Evolutionary conservation across 257 asterid genomes (phyloP), one percentile per base, ranked within the genome.

Genomic region (Salvia hispanica): DNA sequence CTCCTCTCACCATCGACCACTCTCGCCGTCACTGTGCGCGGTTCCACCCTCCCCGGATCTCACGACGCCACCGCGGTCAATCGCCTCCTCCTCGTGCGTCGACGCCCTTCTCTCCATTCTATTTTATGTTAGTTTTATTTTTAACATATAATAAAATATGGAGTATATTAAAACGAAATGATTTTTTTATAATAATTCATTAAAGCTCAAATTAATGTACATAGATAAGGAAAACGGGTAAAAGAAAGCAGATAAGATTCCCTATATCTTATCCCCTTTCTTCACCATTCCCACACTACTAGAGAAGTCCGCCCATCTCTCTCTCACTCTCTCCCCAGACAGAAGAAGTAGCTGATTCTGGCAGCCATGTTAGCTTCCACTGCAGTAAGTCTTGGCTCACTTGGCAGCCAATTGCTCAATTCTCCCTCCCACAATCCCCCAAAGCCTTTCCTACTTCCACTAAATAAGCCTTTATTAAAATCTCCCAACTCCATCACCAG

Each of bases 361-460:
- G 71, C 42, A 73, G 56, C 82, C 70, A 90, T 90, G 97, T 72
- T 84, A 72, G 86, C 87, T 82, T 84, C 88, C 40, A 69, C 89
- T 50, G 66, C 95, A 63, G 72, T 88, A 31, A 90, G 83, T 75
- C 77, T 90, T 15, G 87, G 93, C 54, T 83, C 79, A 37, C 78
- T 79, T 50, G 81, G 89, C 70, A 70, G 78, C 75, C 72, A 65
- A 2, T 7, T 61, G 37, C 60, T 72, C 55, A 78, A 82, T 64
- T 21, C 80, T 3, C 79, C 81, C 18, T 47, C 83, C 70, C 80
- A 72, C 64, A 76, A 60, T 57, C 66, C 81, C 61, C 75, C 62
- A 64, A 87, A 78, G 61, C 76, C 95, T 42, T 51, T 80, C 36
- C 64, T 79, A 39, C 81, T 77, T 58, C 76, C 78, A 64, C 67